Evolutionary conservation across 2,329 filamentous ascomycete species (phyloP).

Genomic region (Fusarium nurragi): DNA sequence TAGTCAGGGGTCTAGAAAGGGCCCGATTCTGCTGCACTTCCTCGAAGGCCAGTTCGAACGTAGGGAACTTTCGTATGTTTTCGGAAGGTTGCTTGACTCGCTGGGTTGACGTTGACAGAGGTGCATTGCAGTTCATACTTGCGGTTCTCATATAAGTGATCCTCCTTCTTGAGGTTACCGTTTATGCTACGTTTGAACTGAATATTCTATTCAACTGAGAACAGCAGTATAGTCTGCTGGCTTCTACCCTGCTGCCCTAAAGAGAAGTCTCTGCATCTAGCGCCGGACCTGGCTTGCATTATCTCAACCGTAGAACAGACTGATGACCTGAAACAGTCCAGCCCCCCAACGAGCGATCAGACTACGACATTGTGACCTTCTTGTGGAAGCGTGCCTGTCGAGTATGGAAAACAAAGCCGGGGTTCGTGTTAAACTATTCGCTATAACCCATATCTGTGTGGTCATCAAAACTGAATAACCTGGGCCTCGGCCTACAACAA

Average conservation of each 20-base stretch:
- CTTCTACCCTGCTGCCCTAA: constrained; percentile 4
- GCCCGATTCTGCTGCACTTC: constrained; percentile 10
- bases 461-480: neutral
- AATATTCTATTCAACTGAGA: constrained; percentile 7
- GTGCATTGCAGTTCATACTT: neutral
- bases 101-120: neutral
- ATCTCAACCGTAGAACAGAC: constrained; percentile 26
- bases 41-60: neutral
- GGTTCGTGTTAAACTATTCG: constrained; percentile 20
- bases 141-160: neutral
- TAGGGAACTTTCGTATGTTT: neutral
- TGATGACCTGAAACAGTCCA: constrained; percentile 38
- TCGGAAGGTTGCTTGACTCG: constrained; percentile 9
- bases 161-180: constrained; percentile 2
- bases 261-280: constrained; percentile 11
- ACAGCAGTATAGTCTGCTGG: neutral
- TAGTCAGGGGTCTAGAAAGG: constrained; percentile 23
- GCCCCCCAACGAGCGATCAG: constrained; percentile 23
- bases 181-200: neutral
- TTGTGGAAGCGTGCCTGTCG: constrained; percentile 6
- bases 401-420: constrained; percentile 11
- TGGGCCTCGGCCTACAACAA: neutral
- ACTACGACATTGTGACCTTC: constrained; percentile 11
- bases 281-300: constrained; percentile 27
- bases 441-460: constrained; percentile 10